Percentiles rank a stretch among this genome's conserved stretches.
phyloP scores from a whole-genome alignment of 257 asterid species.

The Dorcoceras hygrometricum region DNA sequence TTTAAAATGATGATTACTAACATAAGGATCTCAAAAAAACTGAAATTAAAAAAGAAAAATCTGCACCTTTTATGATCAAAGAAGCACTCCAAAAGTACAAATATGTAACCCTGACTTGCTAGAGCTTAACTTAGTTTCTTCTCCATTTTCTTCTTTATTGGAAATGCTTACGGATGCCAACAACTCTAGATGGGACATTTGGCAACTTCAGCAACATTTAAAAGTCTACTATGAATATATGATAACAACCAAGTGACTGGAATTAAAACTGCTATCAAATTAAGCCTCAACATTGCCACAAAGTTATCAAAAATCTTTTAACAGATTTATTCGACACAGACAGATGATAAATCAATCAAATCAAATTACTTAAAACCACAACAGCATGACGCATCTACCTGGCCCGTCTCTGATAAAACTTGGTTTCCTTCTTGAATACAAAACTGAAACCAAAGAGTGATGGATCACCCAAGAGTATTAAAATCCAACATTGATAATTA shows the following conservation, averaged over 20 bases:
- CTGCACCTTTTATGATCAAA: not conserved
- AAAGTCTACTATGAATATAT: too few relatives aligned
- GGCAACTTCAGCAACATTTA: not conserved
- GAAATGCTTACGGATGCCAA: not conserved
- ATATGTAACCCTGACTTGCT: constrained; percentile 5
- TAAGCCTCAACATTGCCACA: not conserved
- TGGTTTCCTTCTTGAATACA: constrained; percentile 62
- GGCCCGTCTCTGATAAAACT: constrained; percentile 80
- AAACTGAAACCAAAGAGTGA: constrained; percentile 45
- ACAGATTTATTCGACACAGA: not conserved
- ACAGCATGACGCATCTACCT: constrained; percentile 39
- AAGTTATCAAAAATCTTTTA: not conserved
- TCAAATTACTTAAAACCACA: not conserved
- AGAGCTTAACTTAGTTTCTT: not conserved
- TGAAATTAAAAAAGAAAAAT: too few relatives aligned
- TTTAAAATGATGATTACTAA: not conserved
- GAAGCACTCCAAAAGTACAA: constrained; percentile 1
- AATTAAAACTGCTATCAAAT: constrained; percentile 1
- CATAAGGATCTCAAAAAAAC: not conserved
- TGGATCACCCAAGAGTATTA: not conserved
- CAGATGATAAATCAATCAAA: not conserved
- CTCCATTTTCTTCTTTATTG: not conserved
- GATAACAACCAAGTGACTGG: constrained; percentile 1
- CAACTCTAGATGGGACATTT: not conserved
- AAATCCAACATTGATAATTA: not conserved